Base-by-base conservation (phyloP, 2,329 filamentous ascomycete genomes). In the Trichoderma semiorbis region DNA sequence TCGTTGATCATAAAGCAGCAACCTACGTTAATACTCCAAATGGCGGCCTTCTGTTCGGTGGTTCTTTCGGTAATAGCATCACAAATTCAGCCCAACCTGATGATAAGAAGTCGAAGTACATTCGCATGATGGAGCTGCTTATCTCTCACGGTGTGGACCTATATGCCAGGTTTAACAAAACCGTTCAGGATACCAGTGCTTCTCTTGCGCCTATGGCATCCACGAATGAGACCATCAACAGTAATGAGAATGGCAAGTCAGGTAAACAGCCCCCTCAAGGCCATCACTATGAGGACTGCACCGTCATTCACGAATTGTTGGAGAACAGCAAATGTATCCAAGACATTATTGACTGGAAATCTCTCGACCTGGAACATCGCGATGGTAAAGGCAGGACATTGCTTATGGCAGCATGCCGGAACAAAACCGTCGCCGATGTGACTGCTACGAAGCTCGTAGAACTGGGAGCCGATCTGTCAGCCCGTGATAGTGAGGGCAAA, bases 311-410 rank as follows among this genome's bases (percentile, higher is more conserved):
- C 58, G 32, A 76, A 3, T 21, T 79, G 12, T 18, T 79, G 58
- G 72, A 3, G 58, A 55, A 2, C 18, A 74, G 14, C 64, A 24
- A 34, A 32, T 0, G 73, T 78, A 14, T 64, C 79, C 12, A 60
- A 34, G 28, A 60, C 5, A 60, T 60, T 24, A 61, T 6, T 50
- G 74, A 6, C 72, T 73, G 5, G 67, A 24, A 12, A 14, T 60
- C 55, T 3, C 30, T 78, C 2, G 74, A 80, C 32, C 64, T 76
- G 50, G 74, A 78, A 32, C 70, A 72, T 26, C 74, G 75, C 16
- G 76, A 80, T 53, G 62, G 62, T 11, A 66, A 72, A 30, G 77
- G 77, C 1, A 67, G 74, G 21, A 79, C 77, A 12, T 64, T 79
- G 5, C 74, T 80, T 7, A 75, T 75, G 7, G 75, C 74, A 8